Percentiles rank a stretch among this genome's conserved stretches.
These are phyloP conservation scores for Bruguiera hainesii DNA, from an alignment of 441 rosid genomes.

Conservation along the genomic window DNA sequence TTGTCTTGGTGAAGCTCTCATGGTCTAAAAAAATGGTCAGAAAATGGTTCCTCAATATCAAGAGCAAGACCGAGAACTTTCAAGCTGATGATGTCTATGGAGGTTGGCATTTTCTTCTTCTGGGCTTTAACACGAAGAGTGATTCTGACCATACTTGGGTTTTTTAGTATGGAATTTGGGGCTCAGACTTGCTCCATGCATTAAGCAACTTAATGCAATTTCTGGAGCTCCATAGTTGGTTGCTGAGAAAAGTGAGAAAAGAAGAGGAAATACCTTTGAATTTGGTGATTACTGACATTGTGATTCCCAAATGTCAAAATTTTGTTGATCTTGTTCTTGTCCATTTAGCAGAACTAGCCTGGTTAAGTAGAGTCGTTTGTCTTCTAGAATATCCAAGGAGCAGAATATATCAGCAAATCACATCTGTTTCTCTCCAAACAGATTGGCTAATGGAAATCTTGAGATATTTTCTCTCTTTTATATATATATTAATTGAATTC, in stretches of 20 bases:
- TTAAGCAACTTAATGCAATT: conserved; percentile 3
- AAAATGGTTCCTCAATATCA: conserved; percentile 92
- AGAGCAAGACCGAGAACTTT: conserved; percentile 81
- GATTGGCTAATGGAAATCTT: conserved; percentile 12
- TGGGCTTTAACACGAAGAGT: conserved; percentile 9
- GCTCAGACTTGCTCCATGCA: conserved; percentile 9
- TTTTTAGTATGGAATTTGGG: conserved; percentile 6
- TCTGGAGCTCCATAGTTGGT: conserved; percentile 11
- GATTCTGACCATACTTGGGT: not conserved
- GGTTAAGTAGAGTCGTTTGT: conserved; percentile 8
- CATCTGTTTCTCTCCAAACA: conserved; percentile 1
- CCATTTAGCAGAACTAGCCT: conserved; percentile 11
- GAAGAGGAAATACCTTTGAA: conserved; percentile 17
- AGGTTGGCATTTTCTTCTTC: conserved; percentile 40
- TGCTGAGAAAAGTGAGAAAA: conserved; percentile 15
- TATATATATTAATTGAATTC: not conserved
- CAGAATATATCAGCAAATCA: not conserved
- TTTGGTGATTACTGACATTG: conserved; percentile 21
- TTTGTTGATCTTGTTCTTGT: conserved; percentile 15
- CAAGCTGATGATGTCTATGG: conserved; percentile 69
- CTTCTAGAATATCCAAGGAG: conserved; percentile 15
- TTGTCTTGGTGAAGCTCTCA: conserved; percentile 57
- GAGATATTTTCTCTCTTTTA: not conserved
- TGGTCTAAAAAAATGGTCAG: conserved; percentile 96
- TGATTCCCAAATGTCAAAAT: conserved; percentile 24